Conservation (phyloP, 768 basidiomycete genomes). For the Panellus pusillus region DNA sequence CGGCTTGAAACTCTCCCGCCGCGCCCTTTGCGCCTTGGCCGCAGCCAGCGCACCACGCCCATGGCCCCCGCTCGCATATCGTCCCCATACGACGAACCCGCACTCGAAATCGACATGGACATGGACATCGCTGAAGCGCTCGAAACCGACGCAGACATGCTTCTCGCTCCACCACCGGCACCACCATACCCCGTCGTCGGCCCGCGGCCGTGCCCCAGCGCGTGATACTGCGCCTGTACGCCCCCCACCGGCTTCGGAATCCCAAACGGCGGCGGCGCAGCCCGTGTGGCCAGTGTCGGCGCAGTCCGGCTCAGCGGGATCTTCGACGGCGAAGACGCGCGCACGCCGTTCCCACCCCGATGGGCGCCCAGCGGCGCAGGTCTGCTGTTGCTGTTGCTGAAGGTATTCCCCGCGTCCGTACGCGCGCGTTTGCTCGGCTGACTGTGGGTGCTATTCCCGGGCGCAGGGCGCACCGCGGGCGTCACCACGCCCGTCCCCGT, state of each 20-base stretch:
- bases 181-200: constrained; percentile 34
- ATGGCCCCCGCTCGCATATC: constrained; percentile 23
- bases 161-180: constrained; percentile 21
- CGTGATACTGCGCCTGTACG: constrained; percentile 42
- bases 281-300: too few relatives aligned
- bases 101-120: constrained; percentile 26
- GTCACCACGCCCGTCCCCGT: constrained; percentile 50
- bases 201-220: constrained; percentile 54
- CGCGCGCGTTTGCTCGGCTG: constrained; percentile 57
- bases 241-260: constrained; percentile 49
- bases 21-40: constrained; percentile 52
- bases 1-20: constrained; percentile 82
- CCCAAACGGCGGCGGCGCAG: constrained; percentile 39
- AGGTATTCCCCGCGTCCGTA: constrained; percentile 46
- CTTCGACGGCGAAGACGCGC: constrained; percentile 52
- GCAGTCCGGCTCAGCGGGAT: constrained; percentile 41
- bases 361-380: constrained; percentile 44
- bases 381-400: constrained; percentile 13
- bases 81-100: constrained; percentile 22
- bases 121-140: too few relatives aligned
- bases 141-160: constrained; percentile 19
- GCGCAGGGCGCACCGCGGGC: constrained; percentile 60
- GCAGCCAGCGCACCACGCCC: constrained; percentile 24
- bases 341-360: constrained; percentile 33
- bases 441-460: constrained; percentile 47